Conservation (phyloP, 768 basidiomycete genomes). For the Kwoniella mangroviensis region DNA sequence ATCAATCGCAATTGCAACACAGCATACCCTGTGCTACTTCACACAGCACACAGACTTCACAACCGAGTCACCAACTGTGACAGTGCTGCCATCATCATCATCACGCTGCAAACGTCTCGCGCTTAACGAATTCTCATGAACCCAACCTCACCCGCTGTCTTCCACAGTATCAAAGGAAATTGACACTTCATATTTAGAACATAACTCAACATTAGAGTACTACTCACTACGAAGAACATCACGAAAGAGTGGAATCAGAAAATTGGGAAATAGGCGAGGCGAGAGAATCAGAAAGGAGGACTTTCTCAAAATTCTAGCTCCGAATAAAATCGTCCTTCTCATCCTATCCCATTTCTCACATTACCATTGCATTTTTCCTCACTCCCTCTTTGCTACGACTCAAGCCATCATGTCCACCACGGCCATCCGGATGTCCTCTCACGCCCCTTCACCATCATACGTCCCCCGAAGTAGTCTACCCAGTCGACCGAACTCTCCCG, state of each 20-base stretch:
- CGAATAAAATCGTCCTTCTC: neutral
- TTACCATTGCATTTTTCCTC: neutral
- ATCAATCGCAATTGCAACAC: neutral
- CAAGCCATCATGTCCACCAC: constrained; percentile 28
- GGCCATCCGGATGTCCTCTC: constrained; percentile 16
- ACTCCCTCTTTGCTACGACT: neutral
- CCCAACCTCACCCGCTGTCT: neutral
- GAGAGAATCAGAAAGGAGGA: neutral
- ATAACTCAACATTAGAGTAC: neutral
- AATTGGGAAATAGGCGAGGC: neutral
- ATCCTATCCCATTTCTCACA: neutral
- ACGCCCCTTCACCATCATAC: constrained; percentile 33
- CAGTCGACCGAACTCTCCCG: constrained; percentile 21
- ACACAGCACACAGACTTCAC: neutral
- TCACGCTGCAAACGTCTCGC: too few relatives aligned
- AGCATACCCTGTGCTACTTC: neutral
- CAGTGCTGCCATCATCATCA: neutral
- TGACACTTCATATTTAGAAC: neutral
- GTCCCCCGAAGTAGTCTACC: constrained; percentile 23
- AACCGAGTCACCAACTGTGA: neutral
- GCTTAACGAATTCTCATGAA: constrained; percentile 1
- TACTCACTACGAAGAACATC: neutral
- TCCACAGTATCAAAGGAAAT: neutral
- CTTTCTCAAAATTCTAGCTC: neutral
- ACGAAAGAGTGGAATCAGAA: neutral